A percentile compares a stretch with the other conserved stretches of the same genome.
phyloP scores from a whole-genome alignment of 495 filamentous ascomycete species.

The Hypoxylon lienhwacheense region DNA sequence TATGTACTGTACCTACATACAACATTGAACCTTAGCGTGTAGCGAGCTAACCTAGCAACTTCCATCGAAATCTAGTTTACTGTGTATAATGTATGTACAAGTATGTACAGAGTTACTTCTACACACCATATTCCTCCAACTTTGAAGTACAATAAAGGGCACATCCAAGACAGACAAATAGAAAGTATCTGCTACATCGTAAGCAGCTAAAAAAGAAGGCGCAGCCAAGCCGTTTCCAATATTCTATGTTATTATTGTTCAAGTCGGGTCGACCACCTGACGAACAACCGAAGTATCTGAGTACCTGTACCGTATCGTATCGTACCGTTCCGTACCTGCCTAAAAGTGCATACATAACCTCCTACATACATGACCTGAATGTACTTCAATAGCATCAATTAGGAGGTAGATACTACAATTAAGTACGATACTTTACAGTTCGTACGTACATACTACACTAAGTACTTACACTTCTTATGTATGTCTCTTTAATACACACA shows the following conservation, averaged over 20 bases:
- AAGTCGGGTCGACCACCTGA: conserved; percentile 29
- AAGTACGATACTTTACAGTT: no score
- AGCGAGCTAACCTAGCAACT: conserved; percentile 1
- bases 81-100: not conserved
- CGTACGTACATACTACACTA: no score
- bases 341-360: conserved; percentile 22
- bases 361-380: no score
- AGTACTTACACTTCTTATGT: no score
- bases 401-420: no score
- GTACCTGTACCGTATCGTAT: conserved; percentile 16
- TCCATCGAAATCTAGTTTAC: conserved; percentile 1
- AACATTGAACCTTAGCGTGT: no score
- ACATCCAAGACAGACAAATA: not conserved
- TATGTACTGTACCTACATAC: no score
- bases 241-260: conserved; percentile 11
- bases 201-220: conserved; percentile 23
- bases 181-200: not conserved
- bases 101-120: no score
- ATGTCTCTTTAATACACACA: no score
- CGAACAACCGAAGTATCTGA: conserved; percentile 7
- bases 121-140: no score
- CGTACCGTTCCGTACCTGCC: conserved; percentile 23
- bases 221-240: conserved; percentile 19
- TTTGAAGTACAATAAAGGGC: not conserved
- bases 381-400: no score